Conservation (phyloP, 192 early-diverging fungal genomes). For the Backusella westeae region DNA sequence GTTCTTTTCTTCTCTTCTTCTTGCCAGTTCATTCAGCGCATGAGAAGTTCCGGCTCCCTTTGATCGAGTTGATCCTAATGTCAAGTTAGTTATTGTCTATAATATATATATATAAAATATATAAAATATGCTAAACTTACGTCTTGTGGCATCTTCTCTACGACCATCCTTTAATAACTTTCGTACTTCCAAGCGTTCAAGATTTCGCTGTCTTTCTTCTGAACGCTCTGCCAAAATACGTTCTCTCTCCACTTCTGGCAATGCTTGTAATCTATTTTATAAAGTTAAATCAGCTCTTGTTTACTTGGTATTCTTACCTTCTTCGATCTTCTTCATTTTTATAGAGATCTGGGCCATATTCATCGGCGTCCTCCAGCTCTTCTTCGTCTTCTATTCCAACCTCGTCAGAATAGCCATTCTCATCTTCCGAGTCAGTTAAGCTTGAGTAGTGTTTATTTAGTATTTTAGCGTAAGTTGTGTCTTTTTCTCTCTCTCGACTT, state of each 20-base stretch:
- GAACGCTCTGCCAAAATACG: constrained; percentile 73
- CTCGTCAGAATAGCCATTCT: constrained; percentile 36
- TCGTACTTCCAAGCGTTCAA: constrained; percentile 36
- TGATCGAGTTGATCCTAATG: constrained; percentile 50
- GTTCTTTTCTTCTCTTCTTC: constrained; percentile 53
- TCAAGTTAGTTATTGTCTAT: too few species aligned
- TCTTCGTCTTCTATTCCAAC: constrained; percentile 46
- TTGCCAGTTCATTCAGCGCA: constrained; percentile 53
- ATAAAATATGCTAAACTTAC: constrained; percentile 12
- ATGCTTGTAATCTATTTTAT: constrained; percentile 46
- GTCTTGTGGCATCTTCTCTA: constrained; percentile 32
- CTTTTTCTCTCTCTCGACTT: not conserved
- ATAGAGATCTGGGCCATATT: constrained; percentile 75
- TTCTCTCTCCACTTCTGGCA: constrained; percentile 76
- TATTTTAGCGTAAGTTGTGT: not conserved
- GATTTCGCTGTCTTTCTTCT: constrained; percentile 47
- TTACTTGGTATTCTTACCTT: constrained; percentile 12
- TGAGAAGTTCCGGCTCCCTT: constrained; percentile 41
- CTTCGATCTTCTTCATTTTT: constrained; percentile 64
- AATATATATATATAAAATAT: too few species aligned
- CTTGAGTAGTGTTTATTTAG: not conserved
- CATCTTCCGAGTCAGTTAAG: constrained; percentile 39
- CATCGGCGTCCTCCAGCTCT: constrained; percentile 58
- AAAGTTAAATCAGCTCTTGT: not conserved
- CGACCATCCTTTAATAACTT: constrained; percentile 39